A percentile compares a stretch with the other conserved stretches of the same genome.
Evolutionary conservation across 176 grass and related monocot genomes (phyloP).

Genomic region (bread wheat (Triticum aestivum)): IWGSC_CS_RefSeq_v2.1 NC_057802.1:11717178-11717677

Average conservation of each 20-base stretch:
- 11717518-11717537: conserved; percentile 75
- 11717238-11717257: conserved; percentile 36
- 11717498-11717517: conserved; percentile 72
- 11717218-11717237: conserved; percentile 35
- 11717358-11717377: conserved; percentile 86
- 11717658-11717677: conserved; percentile 95
- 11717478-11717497: conserved; percentile 94
- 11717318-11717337: conserved; percentile 76
- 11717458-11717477: conserved; percentile 82
- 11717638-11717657: conserved; percentile 60
- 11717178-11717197: conserved; percentile 43
- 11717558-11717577: conserved; percentile 76
- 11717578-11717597: conserved; percentile 71
- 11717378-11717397: conserved; percentile 62
- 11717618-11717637: conserved; percentile 44
- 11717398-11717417: conserved; percentile 91
- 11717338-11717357: conserved; percentile 69
- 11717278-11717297: conserved; percentile 60
- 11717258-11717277: conserved; percentile 53
- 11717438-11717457: conserved; percentile 71
- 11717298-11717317: conserved; percentile 75
- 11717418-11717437: conserved; percentile 64
- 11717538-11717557: conserved; percentile 59
- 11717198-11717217: conserved; percentile 36
- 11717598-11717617: conserved; percentile 79